A percentile compares a stretch with the other conserved stretches of the same genome.
phyloP scores from a whole-genome alignment of 2,329 filamentous ascomycete species.

The Conoideocrella luteorostrata region DNA sequence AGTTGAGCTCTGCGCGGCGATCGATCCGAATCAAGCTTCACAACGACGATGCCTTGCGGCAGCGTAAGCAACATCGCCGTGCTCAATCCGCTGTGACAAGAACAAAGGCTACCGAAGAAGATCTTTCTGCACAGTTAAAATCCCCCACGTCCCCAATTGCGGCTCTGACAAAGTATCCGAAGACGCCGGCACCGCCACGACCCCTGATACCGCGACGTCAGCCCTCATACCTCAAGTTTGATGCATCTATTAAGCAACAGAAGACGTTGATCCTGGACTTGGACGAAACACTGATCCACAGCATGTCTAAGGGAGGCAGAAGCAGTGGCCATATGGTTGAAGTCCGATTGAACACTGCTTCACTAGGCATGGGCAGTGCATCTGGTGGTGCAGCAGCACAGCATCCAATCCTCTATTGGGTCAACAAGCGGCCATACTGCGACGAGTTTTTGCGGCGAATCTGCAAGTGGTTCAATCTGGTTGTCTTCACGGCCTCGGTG shows the following conservation, averaged over 20 bases:
- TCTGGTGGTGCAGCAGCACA: constrained; percentile 61
- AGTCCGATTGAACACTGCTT: constrained; percentile 74
- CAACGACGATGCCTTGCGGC: constrained; percentile 67
- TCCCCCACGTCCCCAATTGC: constrained; percentile 82
- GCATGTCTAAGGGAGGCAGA: constrained; percentile 90
- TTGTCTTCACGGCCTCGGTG: constrained; percentile 94
- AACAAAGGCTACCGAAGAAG: constrained; percentile 36
- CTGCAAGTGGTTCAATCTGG: constrained; percentile 96
- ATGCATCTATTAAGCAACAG: constrained; percentile 54
- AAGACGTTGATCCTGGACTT: constrained; percentile 95
- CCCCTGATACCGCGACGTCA: constrained; percentile 85
- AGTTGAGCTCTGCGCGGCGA: constrained; percentile 58
- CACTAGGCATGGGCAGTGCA: constrained; percentile 56
- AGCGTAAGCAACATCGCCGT: constrained; percentile 66
- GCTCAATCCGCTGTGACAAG: constrained; percentile 42
- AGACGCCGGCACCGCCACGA: constrained; percentile 79
- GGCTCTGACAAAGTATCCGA: constrained; percentile 81
- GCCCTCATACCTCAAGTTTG: constrained; percentile 72
- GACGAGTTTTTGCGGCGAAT: constrained; percentile 91
- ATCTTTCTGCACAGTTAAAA: constrained; percentile 76
- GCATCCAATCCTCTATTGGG: constrained; percentile 96
- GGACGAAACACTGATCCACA: constrained; percentile 96
- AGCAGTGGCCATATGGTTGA: constrained; percentile 98
- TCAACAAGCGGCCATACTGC: constrained; percentile 94
- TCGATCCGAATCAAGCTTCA: constrained; percentile 90